These are phyloP conservation scores for Talaromyces pinophilus DNA, from an alignment of 2,329 filamentous ascomycete species.

Conservation along the genomic window DNA sequence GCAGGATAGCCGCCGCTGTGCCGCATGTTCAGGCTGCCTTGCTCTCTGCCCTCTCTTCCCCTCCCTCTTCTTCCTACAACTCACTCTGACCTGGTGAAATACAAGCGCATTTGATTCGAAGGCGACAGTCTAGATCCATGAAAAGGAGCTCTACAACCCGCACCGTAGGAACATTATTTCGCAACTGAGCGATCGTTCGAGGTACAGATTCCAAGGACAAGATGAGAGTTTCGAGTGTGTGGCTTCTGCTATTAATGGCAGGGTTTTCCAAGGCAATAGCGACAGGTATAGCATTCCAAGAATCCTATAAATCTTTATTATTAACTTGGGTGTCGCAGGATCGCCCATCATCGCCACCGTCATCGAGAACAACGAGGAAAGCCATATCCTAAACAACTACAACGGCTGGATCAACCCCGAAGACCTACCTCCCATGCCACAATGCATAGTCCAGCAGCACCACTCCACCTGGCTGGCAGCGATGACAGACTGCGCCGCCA, in stretches of 20 bases:
- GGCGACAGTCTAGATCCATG: too few species aligned
- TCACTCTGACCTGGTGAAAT: background rate
- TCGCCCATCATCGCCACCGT: background rate
- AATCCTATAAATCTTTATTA: background rate
- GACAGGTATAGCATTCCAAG: background rate
- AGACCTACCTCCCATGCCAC: conserved; percentile 6
- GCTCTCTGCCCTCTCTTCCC: background rate
- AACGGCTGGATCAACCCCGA: conserved; percentile 10
- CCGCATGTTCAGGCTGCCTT: background rate
- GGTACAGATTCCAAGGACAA: background rate
- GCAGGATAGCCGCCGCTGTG: background rate
- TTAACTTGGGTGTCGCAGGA: background rate
- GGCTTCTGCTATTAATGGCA: background rate
- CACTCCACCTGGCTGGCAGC: conserved; percentile 3
- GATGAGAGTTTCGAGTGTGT: background rate
- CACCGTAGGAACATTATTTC: too few species aligned
- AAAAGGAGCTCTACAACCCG: too few species aligned
- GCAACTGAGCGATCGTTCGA: too few species aligned
- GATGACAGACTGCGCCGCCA: background rate
- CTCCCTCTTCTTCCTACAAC: background rate
- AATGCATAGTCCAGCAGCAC: conserved; percentile 9
- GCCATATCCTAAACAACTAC: background rate
- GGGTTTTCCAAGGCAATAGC: background rate
- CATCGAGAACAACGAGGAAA: background rate
- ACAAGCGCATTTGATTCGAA: too few species aligned